Evolutionary conservation across 2,329 filamentous ascomycete genomes (phyloP).

Genomic region (Neoscytalidium dimidiatum): DNA sequence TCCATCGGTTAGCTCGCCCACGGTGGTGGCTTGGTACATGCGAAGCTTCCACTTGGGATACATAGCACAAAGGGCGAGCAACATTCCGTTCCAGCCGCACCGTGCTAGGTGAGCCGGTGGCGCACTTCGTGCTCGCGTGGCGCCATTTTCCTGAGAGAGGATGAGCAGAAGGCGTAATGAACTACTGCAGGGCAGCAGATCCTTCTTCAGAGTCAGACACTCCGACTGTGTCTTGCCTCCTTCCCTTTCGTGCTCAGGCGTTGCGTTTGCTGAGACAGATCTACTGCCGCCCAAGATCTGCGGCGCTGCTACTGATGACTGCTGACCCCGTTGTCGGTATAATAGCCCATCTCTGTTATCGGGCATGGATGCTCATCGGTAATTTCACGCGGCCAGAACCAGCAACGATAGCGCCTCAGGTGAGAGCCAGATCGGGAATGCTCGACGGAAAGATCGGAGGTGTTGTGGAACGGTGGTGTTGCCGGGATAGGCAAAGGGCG

Average conservation of each 20-base stretch:
- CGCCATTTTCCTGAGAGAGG: neutral
- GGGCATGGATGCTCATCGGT: conserved; percentile 9
- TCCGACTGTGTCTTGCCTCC: neutral
- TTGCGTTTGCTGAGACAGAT: neutral
- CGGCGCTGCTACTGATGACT: neutral
- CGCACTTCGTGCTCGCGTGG: neutral
- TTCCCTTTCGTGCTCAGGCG: neutral
- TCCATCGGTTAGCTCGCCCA: neutral
- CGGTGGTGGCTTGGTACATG: neutral
- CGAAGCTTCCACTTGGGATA: neutral
- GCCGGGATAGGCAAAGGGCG: neutral
- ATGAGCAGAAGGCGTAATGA: neutral
- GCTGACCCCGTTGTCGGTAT: neutral
- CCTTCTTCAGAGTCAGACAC: neutral
- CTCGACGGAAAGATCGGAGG: neutral
- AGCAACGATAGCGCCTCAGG: neutral
- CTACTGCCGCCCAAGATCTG: neutral
- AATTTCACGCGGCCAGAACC: neutral
- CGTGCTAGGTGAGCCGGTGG: neutral
- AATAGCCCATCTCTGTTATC: neutral
- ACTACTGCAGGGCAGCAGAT: conserved; percentile 8
- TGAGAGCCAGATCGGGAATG: neutral
- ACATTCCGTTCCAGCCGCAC: neutral
- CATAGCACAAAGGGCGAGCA: neutral
- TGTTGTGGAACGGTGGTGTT: neutral